Conservation (phyloP, 306 rosid genomes). For the Trifolium repens region DNA sequence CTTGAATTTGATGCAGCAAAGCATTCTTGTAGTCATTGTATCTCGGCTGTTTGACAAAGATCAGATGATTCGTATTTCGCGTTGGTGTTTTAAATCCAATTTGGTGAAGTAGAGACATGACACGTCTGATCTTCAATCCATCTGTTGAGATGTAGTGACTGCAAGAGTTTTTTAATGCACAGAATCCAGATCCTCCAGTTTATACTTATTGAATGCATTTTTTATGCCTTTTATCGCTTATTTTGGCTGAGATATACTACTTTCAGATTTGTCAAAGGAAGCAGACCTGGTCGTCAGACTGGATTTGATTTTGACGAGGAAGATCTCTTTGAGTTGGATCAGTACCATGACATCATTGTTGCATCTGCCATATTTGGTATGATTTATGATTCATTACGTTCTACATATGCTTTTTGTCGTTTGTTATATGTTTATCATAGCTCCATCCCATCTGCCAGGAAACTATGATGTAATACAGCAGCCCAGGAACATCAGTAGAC, state of each 20-base stretch:
- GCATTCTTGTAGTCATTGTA: neutral
- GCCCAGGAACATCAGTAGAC: slow-evolving; percentile 76
- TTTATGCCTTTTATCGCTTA: slow-evolving; percentile 37
- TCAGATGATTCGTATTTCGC: neutral
- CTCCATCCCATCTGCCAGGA: slow-evolving; percentile 57
- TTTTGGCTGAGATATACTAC: slow-evolving; percentile 39
- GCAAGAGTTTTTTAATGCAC: neutral
- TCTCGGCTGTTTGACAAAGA: slow-evolving; percentile 2
- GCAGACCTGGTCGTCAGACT: slow-evolving; percentile 78
- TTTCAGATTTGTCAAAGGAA: slow-evolving; percentile 89
- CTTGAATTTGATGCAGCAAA: slow-evolving; percentile 12
- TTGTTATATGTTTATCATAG: slow-evolving; percentile 47
- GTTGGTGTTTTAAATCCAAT: neutral
- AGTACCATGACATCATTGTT: slow-evolving; percentile 87
- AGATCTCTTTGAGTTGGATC: slow-evolving; percentile 84
- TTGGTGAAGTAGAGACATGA: neutral
- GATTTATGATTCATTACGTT: slow-evolving; percentile 30
- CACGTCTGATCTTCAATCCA: neutral
- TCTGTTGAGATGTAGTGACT: neutral
- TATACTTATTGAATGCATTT: slow-evolving; percentile 32
- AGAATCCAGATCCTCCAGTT: neutral
- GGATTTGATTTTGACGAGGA: slow-evolving; percentile 94
- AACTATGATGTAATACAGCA: slow-evolving; percentile 94
- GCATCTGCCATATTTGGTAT: slow-evolving; percentile 95
- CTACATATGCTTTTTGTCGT: slow-evolving; percentile 2